Evolutionary conservation across 139 green algal genomes (phyloP).

Genomic region (Chlamydomonas incerta): DNA sequence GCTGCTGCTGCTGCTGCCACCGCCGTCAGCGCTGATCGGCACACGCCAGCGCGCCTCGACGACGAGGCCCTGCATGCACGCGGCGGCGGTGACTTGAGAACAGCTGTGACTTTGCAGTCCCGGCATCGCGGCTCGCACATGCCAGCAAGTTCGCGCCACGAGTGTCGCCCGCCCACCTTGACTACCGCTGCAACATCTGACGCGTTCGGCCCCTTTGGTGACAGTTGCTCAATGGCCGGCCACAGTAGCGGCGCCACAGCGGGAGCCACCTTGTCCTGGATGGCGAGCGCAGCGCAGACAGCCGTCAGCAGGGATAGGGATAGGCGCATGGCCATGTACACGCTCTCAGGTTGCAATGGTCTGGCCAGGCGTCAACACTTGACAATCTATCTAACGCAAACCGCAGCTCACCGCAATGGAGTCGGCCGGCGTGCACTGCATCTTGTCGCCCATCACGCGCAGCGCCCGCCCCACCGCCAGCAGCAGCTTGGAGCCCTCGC

Average conservation of each 20-base stretch:
- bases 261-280: not conserved
- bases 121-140: too few relatives aligned
- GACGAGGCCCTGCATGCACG: not conserved
- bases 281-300: too few relatives aligned
- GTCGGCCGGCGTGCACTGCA: not conserved
- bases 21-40: not conserved
- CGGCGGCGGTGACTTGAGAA: too few relatives aligned
- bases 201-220: not conserved
- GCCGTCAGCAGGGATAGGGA: too few relatives aligned
- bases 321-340: too few relatives aligned
- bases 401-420: not conserved
- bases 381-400: too few relatives aligned
- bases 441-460: not conserved
- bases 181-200: not conserved
- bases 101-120: too few relatives aligned
- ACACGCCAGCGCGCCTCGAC: not conserved
- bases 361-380: too few relatives aligned
- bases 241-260: not conserved
- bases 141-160: too few relatives aligned
- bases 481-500: not conserved
- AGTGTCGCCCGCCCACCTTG: not conserved
- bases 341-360: too few relatives aligned
- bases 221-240: not conserved
- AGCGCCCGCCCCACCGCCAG: constrained; percentile 10
- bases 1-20: too few relatives aligned